These are phyloP conservation scores for Aspergillus brunneoviolaceus DNA, from an alignment of 2,329 filamentous ascomycete genomes.

Conservation along the genomic window DNA sequence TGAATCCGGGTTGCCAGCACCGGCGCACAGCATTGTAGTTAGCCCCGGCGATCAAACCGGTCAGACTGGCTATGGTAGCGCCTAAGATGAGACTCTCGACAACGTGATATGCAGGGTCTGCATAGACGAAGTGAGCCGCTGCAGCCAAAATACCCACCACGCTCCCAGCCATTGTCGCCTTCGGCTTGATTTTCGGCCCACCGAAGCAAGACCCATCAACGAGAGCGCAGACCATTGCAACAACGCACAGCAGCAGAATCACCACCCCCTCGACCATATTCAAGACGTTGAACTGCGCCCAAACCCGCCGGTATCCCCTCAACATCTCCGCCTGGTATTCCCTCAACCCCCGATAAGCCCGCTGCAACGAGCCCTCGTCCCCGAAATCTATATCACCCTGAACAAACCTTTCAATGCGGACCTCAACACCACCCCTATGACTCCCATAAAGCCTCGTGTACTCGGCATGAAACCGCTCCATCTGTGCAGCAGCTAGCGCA, in stretches of 20 bases:
- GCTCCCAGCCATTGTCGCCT: background rate
- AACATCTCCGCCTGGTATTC: conserved; percentile 76
- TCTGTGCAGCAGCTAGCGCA: conserved; percentile 75
- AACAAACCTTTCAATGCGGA: background rate
- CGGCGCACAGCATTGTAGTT: background rate
- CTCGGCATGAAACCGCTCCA: conserved; percentile 79
- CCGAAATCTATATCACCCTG: background rate
- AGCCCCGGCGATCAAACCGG: background rate
- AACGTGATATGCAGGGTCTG: background rate
- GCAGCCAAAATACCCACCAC: background rate
- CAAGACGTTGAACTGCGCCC: conserved; percentile 84
- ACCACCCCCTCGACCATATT: conserved; percentile 71
- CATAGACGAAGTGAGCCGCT: background rate
- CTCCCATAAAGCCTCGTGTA: conserved; percentile 56
- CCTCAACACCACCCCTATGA: background rate
- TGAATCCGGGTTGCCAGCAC: background rate
- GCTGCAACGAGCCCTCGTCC: background rate
- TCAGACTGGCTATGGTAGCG: background rate
- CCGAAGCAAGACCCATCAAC: background rate
- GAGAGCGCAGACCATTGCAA: conserved; percentile 54
- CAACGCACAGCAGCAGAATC: conserved; percentile 44
- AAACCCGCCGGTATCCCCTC: conserved; percentile 74
- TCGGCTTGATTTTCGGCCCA: background rate
- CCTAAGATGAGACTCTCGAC: background rate
- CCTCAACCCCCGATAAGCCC: conserved; percentile 24